Percentiles rank a stretch among this genome's conserved stretches.
Conservation (phyloP, 805 yeast species). For the Babjeviella inositovora region DNA sequence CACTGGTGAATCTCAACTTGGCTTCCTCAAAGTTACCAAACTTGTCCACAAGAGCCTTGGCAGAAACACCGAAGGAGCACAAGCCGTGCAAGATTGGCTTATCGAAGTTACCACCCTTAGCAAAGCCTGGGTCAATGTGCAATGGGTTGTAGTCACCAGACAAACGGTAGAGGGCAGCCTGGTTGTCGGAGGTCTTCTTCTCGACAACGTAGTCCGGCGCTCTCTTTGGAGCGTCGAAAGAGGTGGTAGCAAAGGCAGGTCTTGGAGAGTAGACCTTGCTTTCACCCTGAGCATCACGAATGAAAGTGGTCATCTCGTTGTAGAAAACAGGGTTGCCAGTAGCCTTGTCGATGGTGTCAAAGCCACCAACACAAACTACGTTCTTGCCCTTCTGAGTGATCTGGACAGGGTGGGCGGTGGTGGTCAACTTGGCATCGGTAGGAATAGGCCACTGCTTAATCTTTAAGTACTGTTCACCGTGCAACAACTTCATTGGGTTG, state of each 20-base stretch:
- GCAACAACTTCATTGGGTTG: constrained; percentile 79
- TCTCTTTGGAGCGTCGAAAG: constrained; percentile 44
- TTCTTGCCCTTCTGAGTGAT: constrained; percentile 77
- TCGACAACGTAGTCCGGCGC: constrained; percentile 52
- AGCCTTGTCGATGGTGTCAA: constrained; percentile 47
- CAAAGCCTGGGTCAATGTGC: constrained; percentile 86
- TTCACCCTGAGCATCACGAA: constrained; percentile 57
- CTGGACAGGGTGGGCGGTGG: constrained; percentile 54
- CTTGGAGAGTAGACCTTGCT: constrained; percentile 26
- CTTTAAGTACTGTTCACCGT: constrained; percentile 89
- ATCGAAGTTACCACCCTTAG: constrained; percentile 73
- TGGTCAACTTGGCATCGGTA: constrained; percentile 42
- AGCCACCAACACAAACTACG: constrained; percentile 62
- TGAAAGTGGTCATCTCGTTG: constrained; percentile 73
- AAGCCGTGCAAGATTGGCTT: constrained; percentile 88
- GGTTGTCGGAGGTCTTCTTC: constrained; percentile 46
- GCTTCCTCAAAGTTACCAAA: constrained; percentile 73
- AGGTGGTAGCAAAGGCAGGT: constrained; percentile 42
- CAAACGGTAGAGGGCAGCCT: constrained; percentile 80
- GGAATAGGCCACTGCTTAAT: constrained; percentile 68
- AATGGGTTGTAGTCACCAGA: constrained; percentile 93
- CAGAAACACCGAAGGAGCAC: constrained; percentile 72
- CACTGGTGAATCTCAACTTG: constrained; percentile 81
- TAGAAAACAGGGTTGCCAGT: constrained; percentile 61
- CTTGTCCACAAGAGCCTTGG: constrained; percentile 60